phyloP scores from a whole-genome alignment of 441 rosid species.

The Jatropha podagrica region DNA sequence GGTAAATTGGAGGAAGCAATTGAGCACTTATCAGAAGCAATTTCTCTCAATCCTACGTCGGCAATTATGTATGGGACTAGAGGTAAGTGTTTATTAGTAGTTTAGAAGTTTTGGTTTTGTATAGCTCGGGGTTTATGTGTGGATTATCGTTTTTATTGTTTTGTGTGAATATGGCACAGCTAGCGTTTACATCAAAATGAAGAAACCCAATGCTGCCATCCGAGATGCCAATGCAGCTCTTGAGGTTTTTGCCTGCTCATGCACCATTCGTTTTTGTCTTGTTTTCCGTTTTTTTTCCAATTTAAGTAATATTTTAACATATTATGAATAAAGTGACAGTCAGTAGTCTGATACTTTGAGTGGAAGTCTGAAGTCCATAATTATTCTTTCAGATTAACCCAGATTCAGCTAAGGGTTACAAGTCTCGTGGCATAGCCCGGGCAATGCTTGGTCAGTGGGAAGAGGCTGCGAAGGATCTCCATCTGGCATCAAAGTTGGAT shows the following conservation, averaged over 20 bases:
- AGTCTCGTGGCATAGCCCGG: slow-evolving; percentile 82
- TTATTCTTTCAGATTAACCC: slow-evolving; percentile 68
- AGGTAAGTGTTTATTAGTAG: slow-evolving; percentile 41
- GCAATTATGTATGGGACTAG: slow-evolving; percentile 94
- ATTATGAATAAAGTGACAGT: neutral
- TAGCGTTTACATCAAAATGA: slow-evolving; percentile 86
- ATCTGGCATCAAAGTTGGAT: slow-evolving; percentile 79
- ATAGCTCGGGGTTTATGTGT: neutral
- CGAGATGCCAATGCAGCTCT: slow-evolving; percentile 91
- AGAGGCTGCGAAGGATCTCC: slow-evolving; percentile 91
- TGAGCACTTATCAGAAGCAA: slow-evolving; percentile 77
- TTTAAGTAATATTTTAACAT: neutral
- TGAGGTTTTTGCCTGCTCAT: slow-evolving; percentile 48
- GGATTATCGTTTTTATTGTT: neutral
- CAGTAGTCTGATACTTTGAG: neutral
- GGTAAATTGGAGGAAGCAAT: slow-evolving; percentile 85
- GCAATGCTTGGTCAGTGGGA: slow-evolving; percentile 95
- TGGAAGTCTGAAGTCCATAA: neutral
- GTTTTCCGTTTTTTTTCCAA: neutral
- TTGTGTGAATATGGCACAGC: slow-evolving; percentile 45
- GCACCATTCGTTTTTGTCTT: neutral
- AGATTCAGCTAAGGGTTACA: slow-evolving; percentile 96
- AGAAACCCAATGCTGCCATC: slow-evolving; percentile 97
- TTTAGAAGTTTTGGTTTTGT: neutral
- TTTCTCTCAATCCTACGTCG: slow-evolving; percentile 75